These are phyloP conservation scores for Quercus glauca DNA, from an alignment of 306 rosid species.

Conservation along the genomic window DNA sequence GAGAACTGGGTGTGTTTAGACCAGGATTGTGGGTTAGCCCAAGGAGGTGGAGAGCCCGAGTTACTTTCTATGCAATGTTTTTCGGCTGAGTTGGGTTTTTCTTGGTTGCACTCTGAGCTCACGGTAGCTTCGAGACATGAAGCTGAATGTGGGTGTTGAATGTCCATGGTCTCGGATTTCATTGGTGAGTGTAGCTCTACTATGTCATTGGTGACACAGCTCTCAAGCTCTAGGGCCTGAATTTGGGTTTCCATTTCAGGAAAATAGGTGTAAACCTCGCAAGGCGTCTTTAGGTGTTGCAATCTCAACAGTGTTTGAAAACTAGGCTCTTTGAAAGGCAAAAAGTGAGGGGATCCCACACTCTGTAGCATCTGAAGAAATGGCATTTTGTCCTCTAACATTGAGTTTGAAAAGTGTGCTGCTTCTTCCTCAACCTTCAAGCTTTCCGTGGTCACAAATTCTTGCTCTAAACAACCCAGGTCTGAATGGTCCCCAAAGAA, in stretches of 20 bases:
- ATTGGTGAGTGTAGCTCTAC: slow-evolving; percentile 56
- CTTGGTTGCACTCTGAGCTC: slow-evolving; percentile 51
- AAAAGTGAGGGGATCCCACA: slow-evolving; percentile 55
- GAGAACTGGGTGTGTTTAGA: slow-evolving; percentile 25
- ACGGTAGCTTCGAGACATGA: slow-evolving; percentile 36
- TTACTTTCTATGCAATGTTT: slow-evolving; percentile 2
- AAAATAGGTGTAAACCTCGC: slow-evolving; percentile 25
- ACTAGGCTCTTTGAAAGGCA: slow-evolving; percentile 58
- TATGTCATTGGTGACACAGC: slow-evolving; percentile 63
- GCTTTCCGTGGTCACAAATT: slow-evolving; percentile 28
- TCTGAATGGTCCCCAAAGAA: slow-evolving; percentile 59
- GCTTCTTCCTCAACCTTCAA: slow-evolving; percentile 43
- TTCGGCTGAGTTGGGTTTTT: slow-evolving; percentile 18
- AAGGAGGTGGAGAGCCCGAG: slow-evolving; percentile 8
- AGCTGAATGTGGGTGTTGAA: slow-evolving; percentile 32
- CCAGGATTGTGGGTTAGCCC: slow-evolving; percentile 15
- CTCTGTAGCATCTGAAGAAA: slow-evolving; percentile 84
- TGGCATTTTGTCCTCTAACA: slow-evolving; percentile 65
- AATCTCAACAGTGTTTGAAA: slow-evolving; percentile 71
- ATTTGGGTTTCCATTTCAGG: slow-evolving; percentile 41
- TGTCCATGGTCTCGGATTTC: slow-evolving; percentile 60
- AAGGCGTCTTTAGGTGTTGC: slow-evolving; percentile 59
- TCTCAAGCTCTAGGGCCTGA: slow-evolving; percentile 53
- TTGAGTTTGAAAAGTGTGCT: slow-evolving; percentile 27
- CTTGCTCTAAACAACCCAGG: slow-evolving; percentile 50